A percentile compares a stretch with the other conserved stretches of the same genome.
Evolutionary conservation across 73 alveolate genomes (phyloP).

Genomic region (Paramecium caudatum): DNA sequence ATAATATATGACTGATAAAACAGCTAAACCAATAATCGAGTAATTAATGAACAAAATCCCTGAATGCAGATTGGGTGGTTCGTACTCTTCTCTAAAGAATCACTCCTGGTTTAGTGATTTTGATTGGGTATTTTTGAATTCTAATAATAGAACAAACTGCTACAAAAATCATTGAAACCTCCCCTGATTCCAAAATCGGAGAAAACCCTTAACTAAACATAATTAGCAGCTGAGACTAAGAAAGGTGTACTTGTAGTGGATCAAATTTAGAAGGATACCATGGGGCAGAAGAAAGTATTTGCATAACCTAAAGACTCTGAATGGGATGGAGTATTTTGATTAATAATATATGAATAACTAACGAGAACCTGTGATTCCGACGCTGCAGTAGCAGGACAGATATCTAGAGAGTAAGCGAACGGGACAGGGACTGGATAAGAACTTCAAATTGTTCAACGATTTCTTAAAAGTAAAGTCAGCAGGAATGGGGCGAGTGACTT

Average conservation of each 20-base stretch:
- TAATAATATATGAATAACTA: background rate
- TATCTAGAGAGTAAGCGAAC: background rate
- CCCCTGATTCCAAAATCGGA: conserved; percentile 7
- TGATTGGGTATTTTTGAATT: conserved; percentile 47
- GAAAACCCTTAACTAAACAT: background rate
- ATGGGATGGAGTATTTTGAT: conserved; percentile 64
- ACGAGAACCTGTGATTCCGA: conserved; percentile 57
- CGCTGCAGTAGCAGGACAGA: conserved; percentile 39
- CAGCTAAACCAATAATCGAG: conserved; percentile 69
- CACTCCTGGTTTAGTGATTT: conserved; percentile 70
- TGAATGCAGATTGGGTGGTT: conserved; percentile 76
- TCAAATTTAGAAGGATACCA: conserved; percentile 25
- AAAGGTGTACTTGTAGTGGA: conserved; percentile 33
- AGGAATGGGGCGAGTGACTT: background rate
- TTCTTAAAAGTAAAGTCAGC: conserved; percentile 18
- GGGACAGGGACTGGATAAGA: background rate
- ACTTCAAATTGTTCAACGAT: conserved; percentile 56
- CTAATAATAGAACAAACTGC: background rate
- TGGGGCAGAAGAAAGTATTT: conserved; percentile 58
- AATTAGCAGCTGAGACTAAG: background rate
- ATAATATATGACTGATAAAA: conserved; percentile 66
- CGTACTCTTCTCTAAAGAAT: conserved; percentile 67
- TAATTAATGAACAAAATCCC: conserved; percentile 71
- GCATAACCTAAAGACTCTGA: conserved; percentile 51
- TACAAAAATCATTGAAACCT: background rate